A percentile compares a stretch with the other conserved stretches of the same genome.
Conservation (phyloP, 768 basidiomycete genomes). For the Serendipita sp. region DNA sequence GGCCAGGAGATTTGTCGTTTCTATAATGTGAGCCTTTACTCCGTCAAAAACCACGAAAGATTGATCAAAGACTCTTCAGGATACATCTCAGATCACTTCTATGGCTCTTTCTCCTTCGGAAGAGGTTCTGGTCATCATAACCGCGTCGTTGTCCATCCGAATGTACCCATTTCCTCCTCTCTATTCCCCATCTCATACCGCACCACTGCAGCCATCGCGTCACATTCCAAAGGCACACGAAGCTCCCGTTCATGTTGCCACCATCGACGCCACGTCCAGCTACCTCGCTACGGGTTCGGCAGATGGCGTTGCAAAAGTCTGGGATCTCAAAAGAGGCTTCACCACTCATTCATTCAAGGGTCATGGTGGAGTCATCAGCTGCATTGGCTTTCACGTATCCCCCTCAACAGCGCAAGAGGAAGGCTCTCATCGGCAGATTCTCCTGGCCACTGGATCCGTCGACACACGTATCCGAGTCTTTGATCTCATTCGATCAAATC, state of each 20-base stretch:
- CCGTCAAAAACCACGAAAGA: conserved; percentile 8
- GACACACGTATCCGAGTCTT: conserved; percentile 90
- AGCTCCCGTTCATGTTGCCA: conserved; percentile 84
- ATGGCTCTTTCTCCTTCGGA: conserved; percentile 67
- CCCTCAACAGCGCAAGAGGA: conserved; percentile 30
- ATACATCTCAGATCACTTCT: conserved; percentile 69
- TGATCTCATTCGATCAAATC: conserved; percentile 45
- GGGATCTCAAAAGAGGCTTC: conserved; percentile 77
- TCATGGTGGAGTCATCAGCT: conserved; percentile 89
- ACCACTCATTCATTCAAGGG: conserved; percentile 92
- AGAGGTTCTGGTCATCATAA: conserved; percentile 63
- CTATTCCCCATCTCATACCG: conserved; percentile 18
- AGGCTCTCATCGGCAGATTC: conserved; percentile 35
- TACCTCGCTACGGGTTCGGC: conserved; percentile 92
- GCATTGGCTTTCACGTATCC: conserved; percentile 74
- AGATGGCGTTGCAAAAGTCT: conserved; percentile 93
- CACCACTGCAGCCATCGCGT: conserved; percentile 51
- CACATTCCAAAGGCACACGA: conserved; percentile 76
- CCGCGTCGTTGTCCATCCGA: conserved; percentile 63
- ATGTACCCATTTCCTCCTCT: conserved; percentile 61
- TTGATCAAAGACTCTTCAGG: conserved; percentile 30
- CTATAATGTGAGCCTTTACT: conserved; percentile 46
- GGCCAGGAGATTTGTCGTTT: conserved; percentile 71
- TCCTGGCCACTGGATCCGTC: conserved; percentile 78
- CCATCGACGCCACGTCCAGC: conserved; percentile 67